Evolutionary conservation across 345 rosid species (phyloP).

Genomic region (Heritiera littoralis): DNA sequence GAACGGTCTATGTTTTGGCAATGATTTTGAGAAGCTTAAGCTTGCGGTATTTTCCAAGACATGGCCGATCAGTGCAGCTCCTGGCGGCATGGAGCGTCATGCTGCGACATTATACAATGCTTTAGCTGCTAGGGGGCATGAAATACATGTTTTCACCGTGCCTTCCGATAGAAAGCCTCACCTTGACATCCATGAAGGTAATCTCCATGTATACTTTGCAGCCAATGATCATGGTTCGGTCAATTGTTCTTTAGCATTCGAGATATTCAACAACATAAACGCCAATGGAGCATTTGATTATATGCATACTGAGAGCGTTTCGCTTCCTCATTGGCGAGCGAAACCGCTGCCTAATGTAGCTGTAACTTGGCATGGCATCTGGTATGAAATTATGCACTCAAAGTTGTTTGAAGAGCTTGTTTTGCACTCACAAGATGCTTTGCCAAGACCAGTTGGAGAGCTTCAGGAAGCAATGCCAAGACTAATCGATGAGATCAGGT

Average conservation of each 20-base stretch:
- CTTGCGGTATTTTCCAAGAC: conserved; percentile 70
- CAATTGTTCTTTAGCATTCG: conserved; percentile 51
- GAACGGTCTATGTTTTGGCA: conserved; percentile 69
- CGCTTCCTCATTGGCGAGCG: conserved; percentile 64
- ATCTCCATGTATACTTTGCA: conserved; percentile 59
- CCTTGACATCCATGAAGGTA: conserved; percentile 42
- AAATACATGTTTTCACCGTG: conserved; percentile 69
- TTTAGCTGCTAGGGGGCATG: conserved; percentile 61
- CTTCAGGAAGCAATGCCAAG: conserved; percentile 65
- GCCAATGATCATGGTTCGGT: conserved; percentile 63
- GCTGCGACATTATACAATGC: conserved; percentile 60
- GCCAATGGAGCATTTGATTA: conserved; percentile 44
- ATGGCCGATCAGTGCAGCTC: conserved; percentile 65
- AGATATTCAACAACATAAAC: conserved; percentile 52
- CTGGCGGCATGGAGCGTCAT: conserved; percentile 83
- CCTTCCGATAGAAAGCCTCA: conserved; percentile 51
- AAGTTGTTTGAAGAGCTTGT: conserved; percentile 63
- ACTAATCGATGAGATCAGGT: conserved; percentile 56
- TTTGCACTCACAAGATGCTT: conserved; percentile 29
- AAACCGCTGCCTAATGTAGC: conserved; percentile 53
- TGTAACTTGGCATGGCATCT: conserved; percentile 79
- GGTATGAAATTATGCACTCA: conserved; percentile 80
- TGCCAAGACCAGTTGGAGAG: conserved; percentile 32
- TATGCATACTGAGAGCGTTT: conserved; percentile 75
- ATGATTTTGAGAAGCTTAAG: conserved; percentile 53